These are phyloP conservation scores for Neurospora sp. DNA, from an alignment of 495 filamentous ascomycete genomes.

Conservation along the genomic window DNA sequence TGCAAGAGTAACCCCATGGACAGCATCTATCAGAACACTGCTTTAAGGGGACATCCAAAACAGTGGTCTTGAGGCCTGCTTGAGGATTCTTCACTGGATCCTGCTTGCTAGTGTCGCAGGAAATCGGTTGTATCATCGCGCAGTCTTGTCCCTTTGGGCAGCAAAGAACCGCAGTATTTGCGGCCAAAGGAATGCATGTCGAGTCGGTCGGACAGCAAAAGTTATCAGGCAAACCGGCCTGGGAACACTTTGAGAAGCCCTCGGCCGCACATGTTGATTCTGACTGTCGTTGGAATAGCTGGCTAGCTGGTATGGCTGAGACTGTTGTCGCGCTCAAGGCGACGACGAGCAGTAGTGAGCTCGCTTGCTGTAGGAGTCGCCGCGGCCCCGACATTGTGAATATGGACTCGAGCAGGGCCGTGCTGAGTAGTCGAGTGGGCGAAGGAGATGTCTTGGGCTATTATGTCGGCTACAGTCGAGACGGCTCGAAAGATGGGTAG, in stretches of 20 bases:
- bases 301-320: conserved; percentile 12
- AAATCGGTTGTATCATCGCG: conserved; percentile 54
- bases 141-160: conserved; percentile 60
- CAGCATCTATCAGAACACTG: conserved; percentile 60
- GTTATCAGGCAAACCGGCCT: conserved; percentile 46
- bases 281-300: conserved; percentile 24
- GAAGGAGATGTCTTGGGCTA: background rate
- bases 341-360: background rate
- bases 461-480: background rate
- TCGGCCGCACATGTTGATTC: conserved; percentile 19
- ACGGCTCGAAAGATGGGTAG: background rate
- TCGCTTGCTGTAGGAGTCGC: background rate
- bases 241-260: conserved; percentile 37
- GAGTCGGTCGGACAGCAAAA: conserved; percentile 64
- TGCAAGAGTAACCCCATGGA: conserved; percentile 70
- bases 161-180: conserved; percentile 61
- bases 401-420: background rate
- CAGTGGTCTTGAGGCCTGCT: conserved; percentile 60
- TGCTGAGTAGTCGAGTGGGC: background rate
- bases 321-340: background rate
- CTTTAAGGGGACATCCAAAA: conserved; percentile 42
- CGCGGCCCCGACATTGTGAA: background rate
- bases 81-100: conserved; percentile 52
- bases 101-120: conserved; percentile 58
- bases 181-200: conserved; percentile 58